Percentiles rank a stretch among this genome's conserved stretches.
Conservation (phyloP, 1,284 basidiomycete genomes). For the Grifola frondosa region DNA sequence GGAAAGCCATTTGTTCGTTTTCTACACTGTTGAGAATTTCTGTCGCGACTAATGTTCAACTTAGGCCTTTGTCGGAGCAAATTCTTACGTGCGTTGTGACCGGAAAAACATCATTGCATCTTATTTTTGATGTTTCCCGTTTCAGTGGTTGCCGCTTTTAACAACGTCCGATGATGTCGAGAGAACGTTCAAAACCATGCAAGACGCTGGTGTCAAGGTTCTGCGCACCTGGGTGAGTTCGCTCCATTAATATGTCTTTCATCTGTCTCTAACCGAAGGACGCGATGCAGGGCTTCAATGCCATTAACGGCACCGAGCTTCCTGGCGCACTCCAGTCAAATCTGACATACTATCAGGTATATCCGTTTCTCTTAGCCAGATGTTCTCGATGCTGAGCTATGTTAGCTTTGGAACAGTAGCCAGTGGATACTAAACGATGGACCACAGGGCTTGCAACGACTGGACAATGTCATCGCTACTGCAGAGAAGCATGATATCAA, state of each 20-base stretch:
- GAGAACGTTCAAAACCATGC: conserved; percentile 55
- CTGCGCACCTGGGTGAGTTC: conserved; percentile 70
- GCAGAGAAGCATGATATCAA: conserved; percentile 62
- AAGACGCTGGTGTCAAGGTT: conserved; percentile 55
- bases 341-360: conserved; percentile 48
- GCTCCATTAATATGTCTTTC: conserved; percentile 32
- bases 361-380: neutral
- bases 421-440: conserved; percentile 57
- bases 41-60: neutral
- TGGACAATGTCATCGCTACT: conserved; percentile 62
- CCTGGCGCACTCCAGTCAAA: conserved; percentile 48
- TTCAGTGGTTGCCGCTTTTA: conserved; percentile 56
- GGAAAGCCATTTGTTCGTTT: conserved; percentile 46
- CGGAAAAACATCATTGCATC: no score
- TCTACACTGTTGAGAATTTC: neutral
- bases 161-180: conserved; percentile 59
- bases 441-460: conserved; percentile 61
- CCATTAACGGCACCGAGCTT: conserved; percentile 59
- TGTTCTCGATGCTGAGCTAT: no score
- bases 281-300: conserved; percentile 43
- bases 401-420: conserved; percentile 48
- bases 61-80: conserved; percentile 41
- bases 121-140: neutral
- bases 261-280: neutral
- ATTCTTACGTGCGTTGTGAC: conserved; percentile 35